Evolutionary conservation across 768 basidiomycete species (phyloP).

Genomic region (Suillus lakei): DNA sequence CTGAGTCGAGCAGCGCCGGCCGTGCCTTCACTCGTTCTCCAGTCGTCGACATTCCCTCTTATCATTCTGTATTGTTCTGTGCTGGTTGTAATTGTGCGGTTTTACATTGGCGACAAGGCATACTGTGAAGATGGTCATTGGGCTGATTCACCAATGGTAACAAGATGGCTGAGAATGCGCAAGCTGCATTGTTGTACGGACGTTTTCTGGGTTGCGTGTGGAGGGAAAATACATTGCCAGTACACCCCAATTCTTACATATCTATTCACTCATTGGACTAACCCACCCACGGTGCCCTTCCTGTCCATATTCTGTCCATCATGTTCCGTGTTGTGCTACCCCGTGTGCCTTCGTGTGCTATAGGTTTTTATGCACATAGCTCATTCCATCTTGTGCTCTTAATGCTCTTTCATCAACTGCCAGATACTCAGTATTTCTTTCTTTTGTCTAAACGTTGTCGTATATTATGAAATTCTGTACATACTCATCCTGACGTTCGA

Average conservation of each 20-base stretch:
- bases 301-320: conserved; percentile 17
- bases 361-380: conserved; percentile 9
- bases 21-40: conserved; percentile 32
- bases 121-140: conserved; percentile 3
- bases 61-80: conserved; percentile 29
- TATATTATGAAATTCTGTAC: conserved; percentile 13
- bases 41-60: conserved; percentile 34
- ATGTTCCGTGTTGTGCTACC: conserved; percentile 8
- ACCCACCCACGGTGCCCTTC: conserved; percentile 21
- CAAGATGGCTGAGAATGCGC: conserved; percentile 18
- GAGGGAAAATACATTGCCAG: conserved; percentile 24
- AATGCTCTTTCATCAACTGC: conserved; percentile 1
- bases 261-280: conserved; percentile 38
- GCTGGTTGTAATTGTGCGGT: conserved; percentile 12
- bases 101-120: conserved; percentile 9
- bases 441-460: conserved; percentile 10
- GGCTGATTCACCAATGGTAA: conserved; percentile 2
- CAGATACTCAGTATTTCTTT: conserved; percentile 2
- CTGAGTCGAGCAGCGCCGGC: conserved; percentile 33
- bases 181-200: conserved; percentile 25
- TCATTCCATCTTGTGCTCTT: conserved; percentile 12
- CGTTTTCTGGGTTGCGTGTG: conserved; percentile 24
- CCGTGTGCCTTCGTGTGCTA: conserved; percentile 9
- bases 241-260: conserved; percentile 29
- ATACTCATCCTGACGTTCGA: conserved; percentile 1